Evolutionary conservation across 257 asterid species (phyloP).

Genomic region (Craterostigma plantagineum): DNA sequence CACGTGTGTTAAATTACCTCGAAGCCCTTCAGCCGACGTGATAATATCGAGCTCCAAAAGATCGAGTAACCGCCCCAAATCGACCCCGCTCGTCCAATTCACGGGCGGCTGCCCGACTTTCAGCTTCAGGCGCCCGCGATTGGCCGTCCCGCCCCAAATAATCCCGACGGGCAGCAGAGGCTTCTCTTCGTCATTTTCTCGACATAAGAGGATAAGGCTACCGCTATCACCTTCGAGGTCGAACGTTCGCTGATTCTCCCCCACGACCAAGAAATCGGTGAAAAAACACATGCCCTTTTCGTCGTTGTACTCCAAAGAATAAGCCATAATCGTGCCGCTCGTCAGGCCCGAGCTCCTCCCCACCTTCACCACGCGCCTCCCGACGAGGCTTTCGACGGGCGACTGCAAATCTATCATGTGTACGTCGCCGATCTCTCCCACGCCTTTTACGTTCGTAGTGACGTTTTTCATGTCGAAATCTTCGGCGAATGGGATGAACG

Average conservation of each 20-base stretch:
- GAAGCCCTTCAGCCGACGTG: conserved; percentile 47
- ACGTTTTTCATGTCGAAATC: conserved; percentile 76
- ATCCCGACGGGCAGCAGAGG: conserved; percentile 71
- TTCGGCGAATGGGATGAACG: conserved; percentile 72
- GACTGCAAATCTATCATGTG: conserved; percentile 65
- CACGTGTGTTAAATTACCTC: no score
- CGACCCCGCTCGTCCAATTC: conserved; percentile 94
- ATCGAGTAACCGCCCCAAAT: conserved; percentile 80
- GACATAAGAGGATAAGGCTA: conserved; percentile 47
- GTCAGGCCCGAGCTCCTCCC: conserved; percentile 93
- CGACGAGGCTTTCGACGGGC: conserved; percentile 57
- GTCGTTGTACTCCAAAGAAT: conserved; percentile 82
- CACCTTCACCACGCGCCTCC: conserved; percentile 74
- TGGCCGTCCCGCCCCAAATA: conserved; percentile 95
- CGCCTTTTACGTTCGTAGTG: conserved; percentile 70
- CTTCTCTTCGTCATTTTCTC: conserved; percentile 47
- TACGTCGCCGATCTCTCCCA: conserved; percentile 67
- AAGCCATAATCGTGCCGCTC: conserved; percentile 77
- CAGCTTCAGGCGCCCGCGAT: conserved; percentile 73
- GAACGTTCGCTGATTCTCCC: conserved; percentile 79
- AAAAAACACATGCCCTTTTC: conserved; percentile 84
- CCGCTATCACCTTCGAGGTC: conserved; percentile 97
- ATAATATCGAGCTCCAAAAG: conserved; percentile 76
- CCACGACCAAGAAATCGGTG: conserved; percentile 86
- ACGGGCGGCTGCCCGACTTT: conserved; percentile 80